Percentiles rank a stretch among this genome's conserved stretches.
Conservation (phyloP, 192 early-diverging fungal species). For the Chytriomyces confervae region DNA sequence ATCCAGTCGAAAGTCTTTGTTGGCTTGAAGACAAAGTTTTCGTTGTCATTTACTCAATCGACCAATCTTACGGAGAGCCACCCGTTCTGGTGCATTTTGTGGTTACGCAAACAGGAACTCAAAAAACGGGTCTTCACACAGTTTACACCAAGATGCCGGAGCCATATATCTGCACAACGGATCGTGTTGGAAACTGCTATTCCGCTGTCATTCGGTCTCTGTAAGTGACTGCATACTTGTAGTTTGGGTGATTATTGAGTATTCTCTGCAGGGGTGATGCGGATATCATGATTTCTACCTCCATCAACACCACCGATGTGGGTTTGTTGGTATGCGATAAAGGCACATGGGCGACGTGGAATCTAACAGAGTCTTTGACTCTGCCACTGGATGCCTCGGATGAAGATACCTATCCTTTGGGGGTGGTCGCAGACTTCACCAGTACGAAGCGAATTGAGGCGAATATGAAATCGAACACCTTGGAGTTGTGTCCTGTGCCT, state of each 20-base stretch:
- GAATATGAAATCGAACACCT: conserved; percentile 59
- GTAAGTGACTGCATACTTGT: not conserved
- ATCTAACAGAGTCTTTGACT: conserved; percentile 60
- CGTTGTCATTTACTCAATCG: conserved; percentile 66
- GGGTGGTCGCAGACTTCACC: conserved; percentile 78
- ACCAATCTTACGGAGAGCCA: conserved; percentile 40
- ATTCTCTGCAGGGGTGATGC: not conserved
- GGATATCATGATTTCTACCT: conserved; percentile 12
- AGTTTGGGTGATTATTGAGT: conserved; percentile 8
- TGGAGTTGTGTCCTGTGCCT: conserved; percentile 64
- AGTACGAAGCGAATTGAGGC: conserved; percentile 55
- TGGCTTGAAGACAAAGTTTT: conserved; percentile 81
- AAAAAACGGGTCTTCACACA: conserved; percentile 36
- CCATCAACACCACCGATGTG: conserved; percentile 19
- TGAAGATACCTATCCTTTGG: conserved; percentile 70
- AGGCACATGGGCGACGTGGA: conserved; percentile 71
- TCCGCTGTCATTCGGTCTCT: not conserved
- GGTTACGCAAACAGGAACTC: conserved; percentile 42
- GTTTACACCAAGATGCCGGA: not conserved
- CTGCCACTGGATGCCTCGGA: conserved; percentile 61
- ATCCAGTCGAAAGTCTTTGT: conserved; percentile 65
- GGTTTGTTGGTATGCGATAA: conserved; percentile 53
- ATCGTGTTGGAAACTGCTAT: not conserved
- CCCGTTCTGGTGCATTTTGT: conserved; percentile 6
- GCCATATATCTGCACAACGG: conserved; percentile 37